Percentiles rank a stretch among this genome's conserved stretches.
These are phyloP conservation scores for Lophium mytilinum DNA, from an alignment of 495 filamentous ascomycete genomes.

Conservation along the genomic window DNA sequence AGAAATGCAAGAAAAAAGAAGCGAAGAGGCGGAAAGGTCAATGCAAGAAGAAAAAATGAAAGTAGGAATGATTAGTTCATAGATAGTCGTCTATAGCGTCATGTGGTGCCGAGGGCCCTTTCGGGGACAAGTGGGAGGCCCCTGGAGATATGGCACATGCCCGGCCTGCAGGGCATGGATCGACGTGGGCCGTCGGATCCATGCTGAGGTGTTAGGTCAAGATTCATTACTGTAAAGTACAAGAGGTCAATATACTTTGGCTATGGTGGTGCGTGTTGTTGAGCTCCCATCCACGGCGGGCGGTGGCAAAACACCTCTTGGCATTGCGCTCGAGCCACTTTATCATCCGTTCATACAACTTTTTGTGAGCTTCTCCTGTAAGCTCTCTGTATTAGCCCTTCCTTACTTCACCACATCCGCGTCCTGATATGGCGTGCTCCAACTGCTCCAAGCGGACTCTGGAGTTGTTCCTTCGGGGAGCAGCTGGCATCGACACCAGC, in stretches of 20 bases:
- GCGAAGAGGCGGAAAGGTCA: not conserved
- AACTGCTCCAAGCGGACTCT: not conserved
- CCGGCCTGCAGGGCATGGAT: not conserved
- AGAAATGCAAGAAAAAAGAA: not conserved
- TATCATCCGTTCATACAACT: not conserved
- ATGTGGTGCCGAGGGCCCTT: not conserved
- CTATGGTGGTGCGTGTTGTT: not conserved
- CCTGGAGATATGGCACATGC: not conserved
- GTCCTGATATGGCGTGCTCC: not conserved
- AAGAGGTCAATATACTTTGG: not conserved
- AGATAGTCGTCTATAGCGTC: not conserved
- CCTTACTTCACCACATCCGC: not conserved
- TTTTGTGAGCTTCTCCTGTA: not conserved
- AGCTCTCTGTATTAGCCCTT: not conserved
- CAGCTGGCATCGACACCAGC: not conserved
- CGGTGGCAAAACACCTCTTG: not conserved
- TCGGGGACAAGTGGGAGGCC: not conserved
- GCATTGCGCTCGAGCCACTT: not conserved
- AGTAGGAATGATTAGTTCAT: not conserved
- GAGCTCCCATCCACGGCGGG: not conserved
- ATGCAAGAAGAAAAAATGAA: not conserved
- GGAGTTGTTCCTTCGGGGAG: not conserved
- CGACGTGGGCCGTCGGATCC: not conserved
- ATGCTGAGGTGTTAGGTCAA: not conserved
- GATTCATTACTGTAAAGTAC: not conserved